phyloP scores from a whole-genome alignment of 371 early-diverging fungal genomes.

The Syncephalastrum racemosum region DNA sequence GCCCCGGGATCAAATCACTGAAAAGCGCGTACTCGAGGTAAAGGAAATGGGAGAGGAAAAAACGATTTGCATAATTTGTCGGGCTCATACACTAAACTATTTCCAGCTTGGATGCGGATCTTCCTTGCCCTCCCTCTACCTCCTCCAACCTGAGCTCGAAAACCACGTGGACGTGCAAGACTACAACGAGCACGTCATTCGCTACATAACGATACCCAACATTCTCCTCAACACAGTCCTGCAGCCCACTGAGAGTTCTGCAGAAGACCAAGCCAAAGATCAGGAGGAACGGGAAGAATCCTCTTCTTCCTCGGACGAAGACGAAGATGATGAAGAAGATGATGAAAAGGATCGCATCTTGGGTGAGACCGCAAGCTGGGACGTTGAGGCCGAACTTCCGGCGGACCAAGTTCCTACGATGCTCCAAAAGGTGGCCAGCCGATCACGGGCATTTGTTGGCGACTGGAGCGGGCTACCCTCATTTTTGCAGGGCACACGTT shows the following conservation, averaged over 20 bases:
- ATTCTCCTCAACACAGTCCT: conserved; percentile 75
- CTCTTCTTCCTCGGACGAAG: conserved; percentile 32
- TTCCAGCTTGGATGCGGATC: conserved; percentile 91
- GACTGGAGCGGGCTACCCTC: conserved; percentile 66
- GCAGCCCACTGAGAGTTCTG: conserved; percentile 24
- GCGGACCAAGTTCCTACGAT: conserved; percentile 38
- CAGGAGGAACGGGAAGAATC: conserved; percentile 17
- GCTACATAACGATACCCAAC: conserved; percentile 88
- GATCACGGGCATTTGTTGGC: conserved; percentile 66
- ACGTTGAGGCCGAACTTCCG: conserved; percentile 51
- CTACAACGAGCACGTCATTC: conserved; percentile 88
- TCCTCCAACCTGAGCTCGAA: conserved; percentile 50
- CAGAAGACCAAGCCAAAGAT: conserved; percentile 21
- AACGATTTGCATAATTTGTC: not conserved
- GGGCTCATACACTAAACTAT: not conserved
- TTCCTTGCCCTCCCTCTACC: conserved; percentile 79
- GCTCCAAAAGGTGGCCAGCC: conserved; percentile 34
- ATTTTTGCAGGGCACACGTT: conserved; percentile 31
- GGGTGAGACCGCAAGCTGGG: conserved; percentile 44
- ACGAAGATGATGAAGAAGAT: conserved; percentile 58
- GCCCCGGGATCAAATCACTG: conserved; percentile 36
- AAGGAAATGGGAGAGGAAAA: conserved; percentile 3
- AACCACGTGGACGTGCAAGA: conserved; percentile 86
- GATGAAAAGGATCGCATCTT: conserved; percentile 48
- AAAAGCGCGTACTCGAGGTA: conserved; percentile 69